A percentile compares a stretch with the other conserved stretches of the same genome.
Evolutionary conservation across 129 eudicot genomes (phyloP).

Genomic region (Flaveria ramosissima): DNA sequence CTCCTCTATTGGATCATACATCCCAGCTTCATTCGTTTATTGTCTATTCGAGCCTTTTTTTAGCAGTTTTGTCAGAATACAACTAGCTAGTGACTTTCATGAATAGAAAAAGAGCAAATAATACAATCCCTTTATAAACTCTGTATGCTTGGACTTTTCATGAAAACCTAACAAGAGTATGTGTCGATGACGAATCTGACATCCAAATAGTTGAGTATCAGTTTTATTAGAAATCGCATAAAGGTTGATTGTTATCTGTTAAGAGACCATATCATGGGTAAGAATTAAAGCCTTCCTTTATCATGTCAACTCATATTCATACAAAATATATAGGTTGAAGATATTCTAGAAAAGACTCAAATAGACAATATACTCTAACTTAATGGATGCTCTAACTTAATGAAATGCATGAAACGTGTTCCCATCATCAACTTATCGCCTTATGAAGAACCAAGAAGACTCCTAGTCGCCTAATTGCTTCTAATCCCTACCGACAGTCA

Average conservation of each 20-base stretch:
- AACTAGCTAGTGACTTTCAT: not conserved
- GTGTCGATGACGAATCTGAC: not conserved
- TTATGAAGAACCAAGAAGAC: not conserved
- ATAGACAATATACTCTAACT: not conserved
- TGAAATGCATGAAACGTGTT: not conserved
- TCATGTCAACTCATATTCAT: not conserved
- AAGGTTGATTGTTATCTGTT: not conserved
- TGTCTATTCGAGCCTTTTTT: not conserved
- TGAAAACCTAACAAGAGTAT: not conserved
- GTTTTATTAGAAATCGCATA: constrained; percentile 4
- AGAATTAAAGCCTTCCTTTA: not conserved
- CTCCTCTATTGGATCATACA: not conserved
- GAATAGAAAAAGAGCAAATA: not conserved
- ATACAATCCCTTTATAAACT: not conserved
- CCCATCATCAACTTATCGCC: not conserved
- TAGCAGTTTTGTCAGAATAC: not conserved
- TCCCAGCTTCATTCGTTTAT: not conserved
- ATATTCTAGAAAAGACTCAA: not conserved
- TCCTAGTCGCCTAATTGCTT: not conserved
- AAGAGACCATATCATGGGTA: not conserved
- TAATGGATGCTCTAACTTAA: not conserved
- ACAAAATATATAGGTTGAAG: not conserved
- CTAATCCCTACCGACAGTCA: not conserved
- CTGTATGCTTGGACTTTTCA: too few species aligned
- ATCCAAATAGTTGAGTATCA: not conserved